Evolutionary conservation across 257 asterid species (phyloP).

Genomic region (Marsdenia floribunda): DNA sequence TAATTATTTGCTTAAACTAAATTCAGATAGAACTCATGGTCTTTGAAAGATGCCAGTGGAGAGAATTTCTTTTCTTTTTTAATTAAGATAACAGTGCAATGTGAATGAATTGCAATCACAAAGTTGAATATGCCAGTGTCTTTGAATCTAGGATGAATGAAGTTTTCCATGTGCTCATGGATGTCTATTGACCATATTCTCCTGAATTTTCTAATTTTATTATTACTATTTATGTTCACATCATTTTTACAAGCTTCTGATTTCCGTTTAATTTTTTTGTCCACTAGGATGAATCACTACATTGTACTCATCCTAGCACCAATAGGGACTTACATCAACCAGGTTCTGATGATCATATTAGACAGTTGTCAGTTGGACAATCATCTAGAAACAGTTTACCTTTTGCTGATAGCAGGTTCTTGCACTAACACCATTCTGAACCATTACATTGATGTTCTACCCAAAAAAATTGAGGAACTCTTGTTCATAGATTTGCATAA

Average conservation of each 20-base stretch:
- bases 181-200: neutral
- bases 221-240: neutral
- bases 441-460: neutral
- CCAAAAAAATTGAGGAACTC: neutral
- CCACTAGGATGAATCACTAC: slow-evolving; percentile 46
- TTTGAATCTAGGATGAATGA: neutral
- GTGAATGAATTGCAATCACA: neutral
- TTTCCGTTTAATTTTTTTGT: slow-evolving; percentile 1
- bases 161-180: neutral
- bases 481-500: neutral
- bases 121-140: neutral
- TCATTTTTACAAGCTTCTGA: neutral
- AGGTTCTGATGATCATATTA: slow-evolving; percentile 40
- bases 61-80: no score
- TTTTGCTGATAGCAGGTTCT: slow-evolving; percentile 50
- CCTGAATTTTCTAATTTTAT: neutral
- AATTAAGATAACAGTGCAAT: neutral
- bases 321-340: slow-evolving; percentile 37
- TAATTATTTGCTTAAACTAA: neutral
- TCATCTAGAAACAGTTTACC: slow-evolving; percentile 35
- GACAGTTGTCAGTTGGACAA: slow-evolving; percentile 34
- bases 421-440: slow-evolving; percentile 3
- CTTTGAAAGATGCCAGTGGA: neutral
- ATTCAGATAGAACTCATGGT: neutral
- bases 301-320: slow-evolving; percentile 33